Conservation (phyloP, 2,329 filamentous ascomycete species). For the Rosellinia necatrix region DNA sequence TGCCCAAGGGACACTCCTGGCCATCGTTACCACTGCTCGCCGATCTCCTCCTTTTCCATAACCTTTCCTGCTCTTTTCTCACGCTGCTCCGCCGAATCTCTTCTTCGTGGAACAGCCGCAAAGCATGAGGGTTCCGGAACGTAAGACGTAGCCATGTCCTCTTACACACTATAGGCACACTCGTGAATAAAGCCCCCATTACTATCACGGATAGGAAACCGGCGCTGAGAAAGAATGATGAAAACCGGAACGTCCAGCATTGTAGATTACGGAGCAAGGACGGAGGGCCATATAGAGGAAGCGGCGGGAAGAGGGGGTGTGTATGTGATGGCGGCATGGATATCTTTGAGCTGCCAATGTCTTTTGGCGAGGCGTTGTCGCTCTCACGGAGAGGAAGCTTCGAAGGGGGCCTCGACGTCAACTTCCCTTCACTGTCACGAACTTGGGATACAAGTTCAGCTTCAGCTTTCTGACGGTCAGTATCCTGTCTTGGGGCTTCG, state of each 20-base stretch:
- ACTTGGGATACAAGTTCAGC: slow-evolving; percentile 21
- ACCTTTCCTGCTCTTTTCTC: slow-evolving; percentile 61
- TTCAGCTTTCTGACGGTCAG: slow-evolving; percentile 35
- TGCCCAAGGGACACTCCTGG: slow-evolving; percentile 45
- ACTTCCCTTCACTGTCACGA: slow-evolving; percentile 27
- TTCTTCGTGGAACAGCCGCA: slow-evolving; percentile 73
- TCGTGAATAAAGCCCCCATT: slow-evolving; percentile 72
- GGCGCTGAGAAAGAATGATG: slow-evolving; percentile 77
- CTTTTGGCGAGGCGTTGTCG: slow-evolving; percentile 46
- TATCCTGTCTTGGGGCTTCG: slow-evolving; percentile 32
- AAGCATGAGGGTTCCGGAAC: slow-evolving; percentile 62
- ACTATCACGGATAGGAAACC: slow-evolving; percentile 78
- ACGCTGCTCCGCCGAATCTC: slow-evolving; percentile 63
- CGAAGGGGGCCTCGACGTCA: slow-evolving; percentile 15
- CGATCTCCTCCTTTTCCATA: slow-evolving; percentile 62
- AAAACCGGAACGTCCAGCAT: slow-evolving; percentile 65
- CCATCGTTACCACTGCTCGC: slow-evolving; percentile 47
- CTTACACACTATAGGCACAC: slow-evolving; percentile 57
- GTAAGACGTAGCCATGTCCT: slow-evolving; percentile 59
- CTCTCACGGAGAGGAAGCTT: slow-evolving; percentile 35
- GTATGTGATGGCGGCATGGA: slow-evolving; percentile 69
- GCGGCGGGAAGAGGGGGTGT: slow-evolving; percentile 80
- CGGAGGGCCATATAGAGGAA: slow-evolving; percentile 81
- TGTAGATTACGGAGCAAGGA: slow-evolving; percentile 68
- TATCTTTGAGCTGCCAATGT: slow-evolving; percentile 51